A percentile compares a stretch with the other conserved stretches of the same genome.
These are phyloP conservation scores for Saccharomyces eubayanus DNA, from an alignment of 805 yeast species.

Conservation along the genomic window DNA sequence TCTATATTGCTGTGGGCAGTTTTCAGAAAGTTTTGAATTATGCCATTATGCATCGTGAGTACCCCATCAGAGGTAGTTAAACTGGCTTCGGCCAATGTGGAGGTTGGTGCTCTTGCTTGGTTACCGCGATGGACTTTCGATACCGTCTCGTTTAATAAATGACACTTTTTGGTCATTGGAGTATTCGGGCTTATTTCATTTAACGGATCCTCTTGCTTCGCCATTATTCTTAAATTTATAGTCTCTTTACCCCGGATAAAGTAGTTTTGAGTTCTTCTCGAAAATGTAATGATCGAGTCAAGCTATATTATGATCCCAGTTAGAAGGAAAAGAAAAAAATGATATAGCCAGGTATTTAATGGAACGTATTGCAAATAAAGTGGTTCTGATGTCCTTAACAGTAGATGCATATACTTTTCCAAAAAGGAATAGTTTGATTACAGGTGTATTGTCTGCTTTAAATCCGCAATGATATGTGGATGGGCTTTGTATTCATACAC, in stretches of 20 bases:
- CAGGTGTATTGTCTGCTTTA: neutral
- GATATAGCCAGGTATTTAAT: neutral
- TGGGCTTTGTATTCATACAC: neutral
- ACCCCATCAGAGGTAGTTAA: neutral
- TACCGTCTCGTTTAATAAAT: neutral
- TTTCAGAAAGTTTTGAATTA: neutral
- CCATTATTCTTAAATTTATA: constrained; percentile 7
- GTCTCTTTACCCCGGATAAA: neutral
- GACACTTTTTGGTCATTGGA: constrained; percentile 1
- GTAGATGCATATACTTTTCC: neutral
- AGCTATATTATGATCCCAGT: neutral
- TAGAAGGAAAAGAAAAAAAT: neutral
- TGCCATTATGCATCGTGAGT: neutral
- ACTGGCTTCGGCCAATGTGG: neutral
- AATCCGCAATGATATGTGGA: neutral
- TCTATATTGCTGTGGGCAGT: neutral
- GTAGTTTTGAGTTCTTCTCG: neutral
- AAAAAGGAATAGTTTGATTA: neutral
- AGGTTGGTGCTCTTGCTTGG: neutral
- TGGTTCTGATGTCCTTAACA: neutral
- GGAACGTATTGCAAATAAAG: neutral
- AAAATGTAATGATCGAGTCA: neutral
- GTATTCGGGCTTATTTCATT: constrained; percentile 21
- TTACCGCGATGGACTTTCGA: neutral
- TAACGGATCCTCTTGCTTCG: constrained; percentile 19